phyloP scores from a whole-genome alignment of 2,329 filamentous ascomycete genomes.

The Fusarium cyanostomum region DNA sequence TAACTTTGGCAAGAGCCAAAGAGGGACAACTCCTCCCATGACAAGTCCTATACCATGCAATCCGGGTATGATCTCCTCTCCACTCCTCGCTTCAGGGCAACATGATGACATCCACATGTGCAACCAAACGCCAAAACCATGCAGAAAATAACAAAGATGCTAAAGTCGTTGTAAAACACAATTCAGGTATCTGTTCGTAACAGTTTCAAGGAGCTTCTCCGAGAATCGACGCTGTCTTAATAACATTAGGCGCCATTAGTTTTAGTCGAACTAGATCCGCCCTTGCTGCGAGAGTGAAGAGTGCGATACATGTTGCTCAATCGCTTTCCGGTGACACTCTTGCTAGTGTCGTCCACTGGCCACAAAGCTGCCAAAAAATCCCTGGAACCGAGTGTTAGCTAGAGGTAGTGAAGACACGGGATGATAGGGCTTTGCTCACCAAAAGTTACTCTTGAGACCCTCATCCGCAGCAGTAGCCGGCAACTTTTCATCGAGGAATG shows the following conservation, averaged over 20 bases:
- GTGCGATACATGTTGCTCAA: slow-evolving; percentile 57
- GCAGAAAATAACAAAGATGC: slow-evolving; percentile 37
- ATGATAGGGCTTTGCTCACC: slow-evolving; percentile 50
- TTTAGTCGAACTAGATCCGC: slow-evolving; percentile 42
- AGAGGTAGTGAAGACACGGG: background rate
- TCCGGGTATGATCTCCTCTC: slow-evolving; percentile 42
- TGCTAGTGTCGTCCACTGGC: slow-evolving; percentile 57
- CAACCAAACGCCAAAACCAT: slow-evolving; percentile 45
- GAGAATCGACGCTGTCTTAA: slow-evolving; percentile 1
- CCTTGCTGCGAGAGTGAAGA: slow-evolving; percentile 49
- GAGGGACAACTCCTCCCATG: slow-evolving; percentile 37
- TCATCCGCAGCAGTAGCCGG: slow-evolving; percentile 54
- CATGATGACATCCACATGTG: slow-evolving; percentile 39
- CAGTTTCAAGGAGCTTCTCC: slow-evolving; percentile 3
- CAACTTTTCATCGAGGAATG: slow-evolving; percentile 63
- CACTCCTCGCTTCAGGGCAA: slow-evolving; percentile 27
- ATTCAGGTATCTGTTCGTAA: slow-evolving; percentile 33
- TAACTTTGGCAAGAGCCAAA: slow-evolving; percentile 29
- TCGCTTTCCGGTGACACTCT: slow-evolving; percentile 55
- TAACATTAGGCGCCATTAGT: slow-evolving; percentile 47
- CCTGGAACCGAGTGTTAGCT: slow-evolving; percentile 45
- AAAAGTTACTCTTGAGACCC: slow-evolving; percentile 60
- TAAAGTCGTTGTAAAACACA: slow-evolving; percentile 35
- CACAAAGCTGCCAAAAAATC: slow-evolving; percentile 57
- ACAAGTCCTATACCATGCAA: slow-evolving; percentile 44